Evolutionary conservation across 2,329 filamentous ascomycete genomes (phyloP), one percentile per base, ranked within the genome.

Genomic region (Hymenoscyphus albidus): DNA sequence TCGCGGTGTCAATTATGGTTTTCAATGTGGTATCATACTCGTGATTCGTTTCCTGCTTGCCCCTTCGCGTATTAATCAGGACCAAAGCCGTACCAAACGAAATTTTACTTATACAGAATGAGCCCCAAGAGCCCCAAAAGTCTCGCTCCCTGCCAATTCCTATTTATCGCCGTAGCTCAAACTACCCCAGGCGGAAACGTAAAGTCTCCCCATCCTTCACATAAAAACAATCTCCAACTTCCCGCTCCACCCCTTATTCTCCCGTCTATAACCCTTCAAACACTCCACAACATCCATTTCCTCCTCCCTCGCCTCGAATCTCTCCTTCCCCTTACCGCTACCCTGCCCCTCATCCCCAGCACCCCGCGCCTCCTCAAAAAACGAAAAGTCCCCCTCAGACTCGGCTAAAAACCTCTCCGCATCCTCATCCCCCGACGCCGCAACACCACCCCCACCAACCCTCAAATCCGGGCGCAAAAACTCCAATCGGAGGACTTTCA

Each of bases 401-500:
- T 67, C 60, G 4, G 48, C 42, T 1, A 67, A 42, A 42, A 74
- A 74, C 1, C 13, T 62, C 58, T 73, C 73, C 3, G 70, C 72
- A 54, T 74, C 73, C 10, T 40, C 42, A 62, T 74, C 70, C 2
- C 67, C 73, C 7, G 72, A 70, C 0, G 70, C 65, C 1, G 71
- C 72, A 1, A 35, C 16, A 13, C 63, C 59, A 7, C 56, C 16
- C 22, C 6, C 14, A 32, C 13, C n/a, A 13, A 12, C 22, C 32
- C 10, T 35, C 12, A 14, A 55, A 31, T 65, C 55, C 12, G 55
- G 18, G 9, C 13, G 39, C 18, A 68, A 80, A 65, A 88, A 82
- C 70, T 88, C 85, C 5, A 88, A 75, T 2, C 80, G 75, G 16
- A 88, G 71, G 64, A 81, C 79, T 62, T 81, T 78, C n/a, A 88